These are phyloP conservation scores for Echinochloa phyllopogon DNA, from an alignment of 176 grass and related monocot genomes.

Conservation along the genomic window DNA sequence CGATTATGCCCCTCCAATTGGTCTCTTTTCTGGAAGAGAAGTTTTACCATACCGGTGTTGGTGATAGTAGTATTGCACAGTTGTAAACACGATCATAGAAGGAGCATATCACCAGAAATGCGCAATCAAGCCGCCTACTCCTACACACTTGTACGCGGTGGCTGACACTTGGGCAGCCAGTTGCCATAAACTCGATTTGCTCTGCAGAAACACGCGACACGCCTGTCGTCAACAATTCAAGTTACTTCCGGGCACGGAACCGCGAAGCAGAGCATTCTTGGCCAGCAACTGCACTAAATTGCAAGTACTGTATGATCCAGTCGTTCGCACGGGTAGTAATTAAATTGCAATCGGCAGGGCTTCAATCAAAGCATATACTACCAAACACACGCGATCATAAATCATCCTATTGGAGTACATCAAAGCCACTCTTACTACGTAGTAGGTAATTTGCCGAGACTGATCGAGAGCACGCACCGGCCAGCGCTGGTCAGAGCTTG, in stretches of 20 bases:
- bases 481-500: slow-evolving; percentile 57
- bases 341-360: not conserved
- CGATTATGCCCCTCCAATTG: too few species aligned
- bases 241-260: not conserved
- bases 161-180: too few species aligned
- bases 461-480: not conserved
- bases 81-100: not conserved
- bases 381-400: not conserved
- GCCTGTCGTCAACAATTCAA: too few species aligned
- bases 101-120: not conserved
- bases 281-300: not conserved
- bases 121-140: too few species aligned
- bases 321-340: too few species aligned
- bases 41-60: too few species aligned
- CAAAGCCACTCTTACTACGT: not conserved
- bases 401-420: not conserved
- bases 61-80: too few species aligned
- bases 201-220: too few species aligned
- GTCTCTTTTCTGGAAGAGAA: too few species aligned
- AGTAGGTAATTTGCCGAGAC: not conserved
- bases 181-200: not conserved
- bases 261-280: not conserved
- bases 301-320: too few species aligned
- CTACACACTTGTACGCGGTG: too few species aligned
- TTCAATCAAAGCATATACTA: not conserved